Evolutionary conservation across 108 stramenopile species (phyloP).

Genomic region (Licmophora abbreviata): DNA sequence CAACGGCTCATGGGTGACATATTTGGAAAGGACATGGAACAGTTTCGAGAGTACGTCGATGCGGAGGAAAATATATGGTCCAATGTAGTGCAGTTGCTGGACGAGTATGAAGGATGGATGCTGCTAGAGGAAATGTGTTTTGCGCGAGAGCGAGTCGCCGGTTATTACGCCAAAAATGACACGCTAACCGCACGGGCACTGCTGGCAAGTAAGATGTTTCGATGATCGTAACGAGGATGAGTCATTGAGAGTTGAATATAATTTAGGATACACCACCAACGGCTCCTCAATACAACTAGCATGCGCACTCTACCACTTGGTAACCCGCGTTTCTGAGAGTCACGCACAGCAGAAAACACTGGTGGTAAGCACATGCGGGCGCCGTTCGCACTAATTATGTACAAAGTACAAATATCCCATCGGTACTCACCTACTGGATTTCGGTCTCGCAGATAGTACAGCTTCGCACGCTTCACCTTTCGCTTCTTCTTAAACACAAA

Average conservation of each 20-base stretch:
- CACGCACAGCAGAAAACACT: too few relatives aligned
- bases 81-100: slow-evolving; percentile 50
- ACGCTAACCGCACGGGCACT: too few relatives aligned
- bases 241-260: too few relatives aligned
- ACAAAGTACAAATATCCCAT: not conserved
- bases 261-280: too few relatives aligned
- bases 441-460: slow-evolving; percentile 59
- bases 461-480: slow-evolving; percentile 80
- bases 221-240: too few relatives aligned
- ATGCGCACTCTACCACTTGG: too few relatives aligned
- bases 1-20: slow-evolving; percentile 71
- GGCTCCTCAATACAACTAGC: too few relatives aligned
- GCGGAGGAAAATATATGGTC: slow-evolving; percentile 76
- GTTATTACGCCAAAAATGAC: too few relatives aligned
- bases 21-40: slow-evolving; percentile 68
- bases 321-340: too few relatives aligned
- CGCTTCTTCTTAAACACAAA: slow-evolving; percentile 84
- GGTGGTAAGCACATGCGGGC: too few relatives aligned
- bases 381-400: too few relatives aligned
- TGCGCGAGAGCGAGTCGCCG: slow-evolving; percentile 55
- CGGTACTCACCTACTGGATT: slow-evolving; percentile 10
- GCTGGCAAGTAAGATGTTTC: too few relatives aligned
- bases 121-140: slow-evolving; percentile 52
- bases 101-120: slow-evolving; percentile 69
- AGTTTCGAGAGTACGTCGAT: slow-evolving; percentile 72